Conservation (phyloP, 768 basidiomycete species). For the Rhodotorula toruloides region DNA sequence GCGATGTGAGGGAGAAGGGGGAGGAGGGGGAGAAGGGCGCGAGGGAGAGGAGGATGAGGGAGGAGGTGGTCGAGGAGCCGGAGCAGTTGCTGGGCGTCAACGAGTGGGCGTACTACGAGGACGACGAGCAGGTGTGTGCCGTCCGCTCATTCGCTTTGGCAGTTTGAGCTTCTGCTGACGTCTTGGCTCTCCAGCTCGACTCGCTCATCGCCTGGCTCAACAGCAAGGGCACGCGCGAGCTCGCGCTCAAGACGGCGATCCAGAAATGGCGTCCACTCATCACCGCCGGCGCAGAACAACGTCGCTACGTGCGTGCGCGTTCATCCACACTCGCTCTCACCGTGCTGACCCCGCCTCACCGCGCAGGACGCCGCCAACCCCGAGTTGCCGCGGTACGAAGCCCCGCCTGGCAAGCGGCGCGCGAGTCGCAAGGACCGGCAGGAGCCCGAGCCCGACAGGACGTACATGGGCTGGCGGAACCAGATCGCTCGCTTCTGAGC, state of each 20-base stretch:
- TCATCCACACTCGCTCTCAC: neutral
- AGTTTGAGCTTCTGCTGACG: neutral
- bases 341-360: neutral
- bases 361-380: slow-evolving; percentile 26
- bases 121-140: slow-evolving; percentile 70
- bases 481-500: too few species aligned
- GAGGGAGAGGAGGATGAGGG: slow-evolving; percentile 55
- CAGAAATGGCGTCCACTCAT: slow-evolving; percentile 81
- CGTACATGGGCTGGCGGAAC: slow-evolving; percentile 26
- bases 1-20: slow-evolving; percentile 24
- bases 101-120: slow-evolving; percentile 88
- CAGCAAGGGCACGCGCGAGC: slow-evolving; percentile 81
- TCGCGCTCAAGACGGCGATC: slow-evolving; percentile 67
- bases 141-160: neutral
- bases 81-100: slow-evolving; percentile 65
- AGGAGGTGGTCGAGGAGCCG: slow-evolving; percentile 73
- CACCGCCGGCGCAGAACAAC: slow-evolving; percentile 66
- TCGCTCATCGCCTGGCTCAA: slow-evolving; percentile 85
- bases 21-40: slow-evolving; percentile 58
- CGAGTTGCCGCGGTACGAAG: slow-evolving; percentile 18
- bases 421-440: slow-evolving; percentile 12
- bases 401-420: neutral
- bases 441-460: neutral
- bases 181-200: slow-evolving; percentile 57
- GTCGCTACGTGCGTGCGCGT: slow-evolving; percentile 14